Evolutionary conservation across 176 grass and related monocot species (phyloP), one percentile per base, ranked within the genome.

Genomic region (Lolium rigidum): DNA sequence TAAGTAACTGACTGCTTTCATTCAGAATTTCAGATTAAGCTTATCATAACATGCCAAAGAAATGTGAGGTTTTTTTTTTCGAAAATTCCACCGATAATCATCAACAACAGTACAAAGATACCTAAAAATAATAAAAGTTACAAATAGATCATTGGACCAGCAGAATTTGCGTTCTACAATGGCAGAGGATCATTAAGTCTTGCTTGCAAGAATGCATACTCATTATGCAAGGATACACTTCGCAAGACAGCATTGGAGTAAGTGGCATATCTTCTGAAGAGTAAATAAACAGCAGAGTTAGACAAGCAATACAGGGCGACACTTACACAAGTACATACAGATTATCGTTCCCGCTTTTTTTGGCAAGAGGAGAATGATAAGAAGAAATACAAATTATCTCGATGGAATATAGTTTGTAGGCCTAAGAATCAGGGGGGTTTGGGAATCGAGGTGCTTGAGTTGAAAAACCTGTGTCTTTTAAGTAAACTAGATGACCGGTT

Each of bases 171-270:
- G 11, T 70, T 75, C 20, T 72, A 77, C 9, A 43, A 55, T 65
- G 20, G 1, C 14, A 75, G 44, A 74, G 9, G 70, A 86, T 90
- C 52, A 82, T 64, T 55, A 14, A 72, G 26, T 41, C 79, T 82
- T 90, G 71, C 28, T 52, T 57, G 61, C 83, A 62, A 86, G 70
- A 66, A 79, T 8, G 13, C 61, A 86, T 58, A 85, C n/a, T 37
- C 7, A 70, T 80, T 41, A 82, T 60, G 14, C 14, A 81, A 82
- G 11, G 6, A 57, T 41, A 52, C 70, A 81, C 20, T 82, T 86
- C 71, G 4, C 26, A 61, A n/a, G 25, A 2, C n/a, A 24, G 20
- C 57, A 50, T 56, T 25, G 18, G 22, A 80, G 22, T 9, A 20
- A 69, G 15, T 71, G 44, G 20, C 20, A 28, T 71, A 16, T 49